phyloP scores from a whole-genome alignment of 495 filamentous ascomycete genomes.

The Cryomyces antarcticus region DNA sequence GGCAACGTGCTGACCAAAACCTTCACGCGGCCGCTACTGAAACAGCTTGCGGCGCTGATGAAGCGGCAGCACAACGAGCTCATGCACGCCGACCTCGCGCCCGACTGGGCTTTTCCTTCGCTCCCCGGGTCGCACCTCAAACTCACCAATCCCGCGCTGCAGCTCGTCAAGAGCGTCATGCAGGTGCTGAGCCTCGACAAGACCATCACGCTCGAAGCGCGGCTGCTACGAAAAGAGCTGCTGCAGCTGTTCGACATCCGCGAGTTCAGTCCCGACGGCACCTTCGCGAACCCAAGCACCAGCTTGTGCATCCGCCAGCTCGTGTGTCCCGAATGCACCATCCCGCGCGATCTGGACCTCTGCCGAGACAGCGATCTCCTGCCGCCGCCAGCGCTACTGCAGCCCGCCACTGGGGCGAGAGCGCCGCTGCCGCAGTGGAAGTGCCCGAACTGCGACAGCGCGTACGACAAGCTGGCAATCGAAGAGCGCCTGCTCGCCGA shows the following conservation, averaged over 20 bases:
- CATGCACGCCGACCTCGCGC: conserved; percentile 68
- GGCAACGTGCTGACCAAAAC: conserved; percentile 47
- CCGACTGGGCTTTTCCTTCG: conserved; percentile 71
- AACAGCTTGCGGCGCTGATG: conserved; percentile 60
- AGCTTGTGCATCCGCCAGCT: conserved; percentile 52
- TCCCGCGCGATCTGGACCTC: conserved; percentile 74
- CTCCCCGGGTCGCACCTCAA: conserved; percentile 61
- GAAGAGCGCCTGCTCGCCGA: conserved; percentile 69
- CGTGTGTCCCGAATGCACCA: conserved; percentile 70
- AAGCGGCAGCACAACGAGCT: conserved; percentile 70
- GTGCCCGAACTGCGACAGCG: conserved; percentile 54
- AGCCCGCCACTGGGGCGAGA: conserved; percentile 6
- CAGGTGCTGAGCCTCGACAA: conserved; percentile 80
- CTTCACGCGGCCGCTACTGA: conserved; percentile 79
- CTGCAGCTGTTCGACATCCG: conserved; percentile 79
- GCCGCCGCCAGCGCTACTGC: conserved; percentile 18
- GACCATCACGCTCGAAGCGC: conserved; percentile 65
- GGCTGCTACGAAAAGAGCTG: conserved; percentile 71
- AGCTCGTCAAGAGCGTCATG: conserved; percentile 79
- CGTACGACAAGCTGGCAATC: conserved; percentile 54
- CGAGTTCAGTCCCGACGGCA: conserved; percentile 75
- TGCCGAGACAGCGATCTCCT: conserved; percentile 81
- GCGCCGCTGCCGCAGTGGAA: conserved; percentile 35
- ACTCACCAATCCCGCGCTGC: conserved; percentile 49
- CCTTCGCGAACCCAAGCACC: conserved; percentile 69